phyloP scores from a whole-genome alignment of 495 filamentous ascomycete species.

The Pyrenopolyporus hunteri region DNA sequence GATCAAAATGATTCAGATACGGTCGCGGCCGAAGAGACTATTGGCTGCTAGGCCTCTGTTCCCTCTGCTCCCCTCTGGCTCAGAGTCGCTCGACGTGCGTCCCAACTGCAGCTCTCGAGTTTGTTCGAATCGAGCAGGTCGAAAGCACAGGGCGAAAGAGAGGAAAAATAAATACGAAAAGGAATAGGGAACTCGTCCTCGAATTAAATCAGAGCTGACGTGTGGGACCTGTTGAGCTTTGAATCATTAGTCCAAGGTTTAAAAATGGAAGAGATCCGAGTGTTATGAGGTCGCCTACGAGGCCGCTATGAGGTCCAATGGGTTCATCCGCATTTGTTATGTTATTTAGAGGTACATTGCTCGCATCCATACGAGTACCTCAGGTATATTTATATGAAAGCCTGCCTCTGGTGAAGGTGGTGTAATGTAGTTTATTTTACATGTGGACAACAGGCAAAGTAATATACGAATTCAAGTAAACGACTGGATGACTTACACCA shows the following conservation, averaged over 20 bases:
- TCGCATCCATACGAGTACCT: too few species aligned
- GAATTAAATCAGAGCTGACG: slow-evolving; percentile 16
- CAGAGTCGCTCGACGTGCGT: slow-evolving; percentile 18
- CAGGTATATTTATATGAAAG: neutral
- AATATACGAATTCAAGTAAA: neutral
- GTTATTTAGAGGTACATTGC: too few species aligned
- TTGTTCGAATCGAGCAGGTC: slow-evolving; percentile 3
- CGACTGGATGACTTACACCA: slow-evolving; percentile 5
- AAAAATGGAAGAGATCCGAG: slow-evolving; percentile 19
- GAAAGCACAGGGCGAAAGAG: neutral
- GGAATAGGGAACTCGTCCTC: too few species aligned
- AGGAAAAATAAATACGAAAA: too few species aligned
- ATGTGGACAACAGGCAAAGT: too few species aligned
- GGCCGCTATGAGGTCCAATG: slow-evolving; percentile 9
- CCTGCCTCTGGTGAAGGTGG: neutral
- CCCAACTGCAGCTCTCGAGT: slow-evolving; percentile 25
- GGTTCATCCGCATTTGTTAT: slow-evolving; percentile 4
- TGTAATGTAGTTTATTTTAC: too few species aligned
- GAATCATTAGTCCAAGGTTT: slow-evolving; percentile 23
- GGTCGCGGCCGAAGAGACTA: slow-evolving; percentile 25
- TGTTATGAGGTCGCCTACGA: too few species aligned
- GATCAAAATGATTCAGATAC: slow-evolving; percentile 36
- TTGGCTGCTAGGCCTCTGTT: slow-evolving; percentile 17
- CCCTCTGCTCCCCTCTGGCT: too few species aligned
- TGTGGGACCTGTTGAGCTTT: slow-evolving; percentile 34